Base-by-base conservation (phyloP, 306 rosid genomes). In the Albizia julibrissin region DNA sequence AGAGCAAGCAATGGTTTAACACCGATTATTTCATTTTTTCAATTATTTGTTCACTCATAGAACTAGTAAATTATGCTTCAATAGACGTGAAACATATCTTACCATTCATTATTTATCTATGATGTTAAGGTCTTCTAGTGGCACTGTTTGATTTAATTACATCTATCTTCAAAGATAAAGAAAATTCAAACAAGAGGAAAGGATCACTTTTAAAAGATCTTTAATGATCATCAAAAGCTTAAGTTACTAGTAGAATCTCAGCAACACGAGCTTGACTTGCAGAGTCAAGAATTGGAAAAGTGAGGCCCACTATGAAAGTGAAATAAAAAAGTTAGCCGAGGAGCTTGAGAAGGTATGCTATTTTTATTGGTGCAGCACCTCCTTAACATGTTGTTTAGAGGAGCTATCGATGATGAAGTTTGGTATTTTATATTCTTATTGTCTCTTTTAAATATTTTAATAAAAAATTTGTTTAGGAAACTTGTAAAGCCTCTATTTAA, bases 241-340 rank as follows among this genome's bases (percentile, higher is more conserved):
- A 96, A 92, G 87, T 56, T 85, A 86, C 97, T 91, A 85, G 83
- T 96, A 76, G 98, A 96, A 83, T 87, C 91, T 87, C 97, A 92
- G 65, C 90, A 91, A 86, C 89, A 69, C 75, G 92, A 91, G 79
- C 91, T 96, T 5, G 98, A 92, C 89, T 64, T 84, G 61, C 89
- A 86, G 78, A 87, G 90, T 82, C 76, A 78, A 71, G 97, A 96
- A 78, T 72, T 96, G 93, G 98, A 96, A 88, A 89, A 90, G 83
- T 58, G 98, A 93, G 47, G 90, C 93, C 31, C 89, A 83, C 47
- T 92, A 92, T 10, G 99, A 94, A 86, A 87, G 47, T 82, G 97
- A 96, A 88, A 91, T 94, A 49, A 91, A 86, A 84, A 92, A 87
- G 86, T 91, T 96, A 24, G 87, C 89, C 24, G 97, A 94, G 76